phyloP scores from a whole-genome alignment of 495 filamentous ascomycete species.

The Rusavskia elegans region DNA sequence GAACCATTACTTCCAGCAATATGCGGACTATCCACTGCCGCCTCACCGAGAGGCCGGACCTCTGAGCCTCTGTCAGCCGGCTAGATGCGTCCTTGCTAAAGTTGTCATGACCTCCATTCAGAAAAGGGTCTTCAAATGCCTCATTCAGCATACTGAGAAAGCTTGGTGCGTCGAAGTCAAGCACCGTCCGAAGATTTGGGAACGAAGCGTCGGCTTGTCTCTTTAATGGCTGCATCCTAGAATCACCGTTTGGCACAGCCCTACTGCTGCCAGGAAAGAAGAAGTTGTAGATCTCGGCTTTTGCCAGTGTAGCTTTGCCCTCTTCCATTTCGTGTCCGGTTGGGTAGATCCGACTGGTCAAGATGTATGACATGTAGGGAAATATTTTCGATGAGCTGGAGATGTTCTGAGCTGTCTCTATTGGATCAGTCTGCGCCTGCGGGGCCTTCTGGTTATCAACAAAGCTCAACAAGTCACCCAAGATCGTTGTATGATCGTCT shows the following conservation, averaged over 20 bases:
- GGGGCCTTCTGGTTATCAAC: conserved; percentile 30
- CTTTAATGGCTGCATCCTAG: neutral
- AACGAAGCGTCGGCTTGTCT: conserved; percentile 48
- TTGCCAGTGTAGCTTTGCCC: conserved; percentile 52
- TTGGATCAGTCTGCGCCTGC: conserved; percentile 7
- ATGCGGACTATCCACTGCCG: conserved; percentile 84
- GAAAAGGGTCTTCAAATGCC: conserved; percentile 87
- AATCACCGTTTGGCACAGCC: conserved; percentile 20
- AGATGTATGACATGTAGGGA: conserved; percentile 81
- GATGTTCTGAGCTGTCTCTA: conserved; percentile 17
- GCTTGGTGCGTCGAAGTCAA: conserved; percentile 78
- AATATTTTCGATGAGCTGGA: conserved; percentile 79
- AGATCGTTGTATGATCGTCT: conserved; percentile 74
- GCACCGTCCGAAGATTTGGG: conserved; percentile 65
- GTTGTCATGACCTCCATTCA: conserved; percentile 59
- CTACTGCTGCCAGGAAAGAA: conserved; percentile 67
- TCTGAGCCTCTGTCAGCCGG: conserved; percentile 40
- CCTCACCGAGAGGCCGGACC: conserved; percentile 60
- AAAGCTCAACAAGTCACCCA: conserved; percentile 68
- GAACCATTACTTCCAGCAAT: conserved; percentile 72
- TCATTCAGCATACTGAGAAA: conserved; percentile 94
- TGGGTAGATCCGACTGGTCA: conserved; percentile 83
- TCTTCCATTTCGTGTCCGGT: conserved; percentile 61
- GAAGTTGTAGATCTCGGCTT: conserved; percentile 79
- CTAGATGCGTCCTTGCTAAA: conserved; percentile 33